phyloP scores from a whole-genome alignment of 1,284 basidiomycete species.

The Leccinum laetum region DNA sequence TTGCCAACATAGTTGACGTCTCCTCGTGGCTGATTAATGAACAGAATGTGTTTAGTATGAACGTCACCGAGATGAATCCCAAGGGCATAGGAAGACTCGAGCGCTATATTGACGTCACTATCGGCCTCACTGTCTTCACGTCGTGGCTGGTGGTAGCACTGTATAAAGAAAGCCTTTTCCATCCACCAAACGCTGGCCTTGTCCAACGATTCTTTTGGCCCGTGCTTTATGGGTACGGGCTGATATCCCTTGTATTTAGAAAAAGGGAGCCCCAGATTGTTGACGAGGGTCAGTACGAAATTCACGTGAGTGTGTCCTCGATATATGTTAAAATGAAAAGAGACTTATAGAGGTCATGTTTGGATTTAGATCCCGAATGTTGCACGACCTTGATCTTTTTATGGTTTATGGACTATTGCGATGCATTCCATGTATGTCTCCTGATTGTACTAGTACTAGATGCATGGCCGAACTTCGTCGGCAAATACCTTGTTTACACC shows the following conservation, averaged over 20 bases:
- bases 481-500: neutral
- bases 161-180: conserved; percentile 29
- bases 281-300: neutral
- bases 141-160: conserved; percentile 44
- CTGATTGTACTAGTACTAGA: conserved; percentile 6
- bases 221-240: conserved; percentile 2
- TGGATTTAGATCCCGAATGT: neutral
- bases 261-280: neutral
- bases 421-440: neutral
- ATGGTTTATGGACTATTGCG: neutral
- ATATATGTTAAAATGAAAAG: neutral
- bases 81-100: conserved; percentile 33
- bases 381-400: neutral
- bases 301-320: neutral
- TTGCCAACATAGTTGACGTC: conserved; percentile 3
- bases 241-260: conserved; percentile 5
- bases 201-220: conserved; percentile 21
- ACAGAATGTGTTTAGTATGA: conserved; percentile 38
- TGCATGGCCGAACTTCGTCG: neutral
- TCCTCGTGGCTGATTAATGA: conserved; percentile 2
- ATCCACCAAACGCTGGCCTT: neutral
- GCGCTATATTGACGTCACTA: conserved; percentile 41
- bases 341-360: neutral
- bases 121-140: conserved; percentile 49
- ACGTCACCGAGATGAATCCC: conserved; percentile 40